These are phyloP conservation scores for Hypoxylon lenormandii DNA, from an alignment of 495 filamentous ascomycete species.

Conservation along the genomic window DNA sequence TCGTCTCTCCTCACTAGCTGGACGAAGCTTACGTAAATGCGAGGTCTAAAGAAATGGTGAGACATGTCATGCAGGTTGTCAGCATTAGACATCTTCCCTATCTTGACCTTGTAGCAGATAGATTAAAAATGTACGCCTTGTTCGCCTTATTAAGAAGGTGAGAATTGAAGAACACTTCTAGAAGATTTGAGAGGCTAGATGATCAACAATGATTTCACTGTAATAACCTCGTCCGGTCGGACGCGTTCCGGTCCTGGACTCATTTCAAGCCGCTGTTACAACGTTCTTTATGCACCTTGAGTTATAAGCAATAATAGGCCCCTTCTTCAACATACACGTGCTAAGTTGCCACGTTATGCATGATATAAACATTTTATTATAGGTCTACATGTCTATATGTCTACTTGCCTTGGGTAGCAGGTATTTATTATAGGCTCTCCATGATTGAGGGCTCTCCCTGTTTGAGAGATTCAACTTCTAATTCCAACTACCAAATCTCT, in stretches of 20 bases:
- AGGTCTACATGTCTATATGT: too few species aligned
- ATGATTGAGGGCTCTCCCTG: too few species aligned
- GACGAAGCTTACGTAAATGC: slow-evolving; percentile 17
- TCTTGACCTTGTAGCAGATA: slow-evolving; percentile 40
- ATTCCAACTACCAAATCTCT: too few species aligned
- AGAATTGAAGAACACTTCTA: slow-evolving; percentile 39
- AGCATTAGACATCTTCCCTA: slow-evolving; percentile 21
- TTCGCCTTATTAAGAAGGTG: slow-evolving; percentile 27
- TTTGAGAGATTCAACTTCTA: too few species aligned
- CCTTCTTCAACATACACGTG: too few species aligned
- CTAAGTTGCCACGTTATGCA: too few species aligned
- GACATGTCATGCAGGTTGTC: slow-evolving; percentile 37
- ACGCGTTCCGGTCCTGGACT: slow-evolving; percentile 37
- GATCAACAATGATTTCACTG: slow-evolving; percentile 37
- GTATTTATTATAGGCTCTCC: too few species aligned
- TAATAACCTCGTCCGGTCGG: slow-evolving; percentile 36
- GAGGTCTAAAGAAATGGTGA: slow-evolving; percentile 16
- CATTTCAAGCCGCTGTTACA: slow-evolving; percentile 5
- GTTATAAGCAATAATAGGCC: too few species aligned
- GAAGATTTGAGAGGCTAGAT: slow-evolving; percentile 35
- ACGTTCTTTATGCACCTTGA: too few species aligned
- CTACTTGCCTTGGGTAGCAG: too few species aligned
- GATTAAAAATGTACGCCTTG: slow-evolving; percentile 30
- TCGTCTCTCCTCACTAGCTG: not conserved
- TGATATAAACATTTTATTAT: too few species aligned